Conservation (phyloP, 371 early-diverging fungal genomes). For the Rhizopus arrhizus region DNA sequence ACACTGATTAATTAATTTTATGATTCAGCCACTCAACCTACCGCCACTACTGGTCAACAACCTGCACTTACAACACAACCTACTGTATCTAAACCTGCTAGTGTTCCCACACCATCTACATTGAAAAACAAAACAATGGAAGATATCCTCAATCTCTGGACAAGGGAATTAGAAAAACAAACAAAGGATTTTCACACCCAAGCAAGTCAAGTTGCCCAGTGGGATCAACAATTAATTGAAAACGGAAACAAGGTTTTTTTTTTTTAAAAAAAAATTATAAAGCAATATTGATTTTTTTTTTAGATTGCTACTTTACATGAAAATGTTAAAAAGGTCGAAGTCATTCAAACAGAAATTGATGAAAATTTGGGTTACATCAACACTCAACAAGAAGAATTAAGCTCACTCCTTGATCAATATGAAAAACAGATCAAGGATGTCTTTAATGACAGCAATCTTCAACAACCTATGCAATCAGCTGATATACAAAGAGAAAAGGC, state of each 20-base stretch:
- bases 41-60: slow-evolving; percentile 12
- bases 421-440: slow-evolving; percentile 69
- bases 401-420: slow-evolving; percentile 75
- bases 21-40: slow-evolving; percentile 12
- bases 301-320: slow-evolving; percentile 79
- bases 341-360: slow-evolving; percentile 77
- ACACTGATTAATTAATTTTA: background rate
- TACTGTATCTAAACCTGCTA: slow-evolving; percentile 30
- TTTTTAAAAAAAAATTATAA: background rate
- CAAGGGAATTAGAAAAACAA: slow-evolving; percentile 74
- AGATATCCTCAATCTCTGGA: slow-evolving; percentile 88
- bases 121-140: slow-evolving; percentile 86
- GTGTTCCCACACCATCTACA: slow-evolving; percentile 50
- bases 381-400: slow-evolving; percentile 82
- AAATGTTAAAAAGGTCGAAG: slow-evolving; percentile 72
- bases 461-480: slow-evolving; percentile 61
- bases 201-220: slow-evolving; percentile 80
- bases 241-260: slow-evolving; percentile 75
- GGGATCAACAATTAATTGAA: slow-evolving; percentile 85
- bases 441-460: slow-evolving; percentile 52
- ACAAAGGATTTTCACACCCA: slow-evolving; percentile 85
- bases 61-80: slow-evolving; percentile 34
- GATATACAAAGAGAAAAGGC: slow-evolving; percentile 88
- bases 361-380: slow-evolving; percentile 85
- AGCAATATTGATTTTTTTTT: background rate